Percentiles rank a stretch among this genome's conserved stretches.
phyloP scores from a whole-genome alignment of 768 basidiomycete species.

The Cystobasidium ongulense region DNA sequence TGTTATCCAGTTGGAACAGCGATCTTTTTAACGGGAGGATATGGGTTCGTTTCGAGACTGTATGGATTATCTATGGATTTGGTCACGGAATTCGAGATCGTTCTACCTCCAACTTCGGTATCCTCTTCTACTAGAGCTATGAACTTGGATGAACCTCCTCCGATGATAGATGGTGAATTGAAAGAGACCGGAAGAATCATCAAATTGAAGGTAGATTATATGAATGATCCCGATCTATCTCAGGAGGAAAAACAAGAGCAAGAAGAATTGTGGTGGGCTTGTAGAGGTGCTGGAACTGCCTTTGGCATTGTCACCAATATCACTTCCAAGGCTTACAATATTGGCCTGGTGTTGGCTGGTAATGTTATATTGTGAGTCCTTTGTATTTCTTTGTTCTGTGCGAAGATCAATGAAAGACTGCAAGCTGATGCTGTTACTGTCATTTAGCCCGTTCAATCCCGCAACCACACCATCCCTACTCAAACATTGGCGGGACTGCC shows the following conservation, averaged over 20 bases:
- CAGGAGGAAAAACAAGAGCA: slow-evolving; percentile 53
- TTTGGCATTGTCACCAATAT: slow-evolving; percentile 83
- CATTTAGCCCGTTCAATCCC: slow-evolving; percentile 67
- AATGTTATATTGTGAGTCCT: slow-evolving; percentile 74
- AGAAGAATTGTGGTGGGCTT: slow-evolving; percentile 76
- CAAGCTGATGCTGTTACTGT: not conserved
- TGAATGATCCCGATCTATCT: slow-evolving; percentile 38
- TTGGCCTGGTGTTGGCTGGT: slow-evolving; percentile 84
- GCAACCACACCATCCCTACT: slow-evolving; percentile 80
- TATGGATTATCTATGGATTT: slow-evolving; percentile 82
- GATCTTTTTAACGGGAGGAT: slow-evolving; percentile 57
- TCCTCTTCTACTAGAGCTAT: not conserved
- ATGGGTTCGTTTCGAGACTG: slow-evolving; percentile 75
- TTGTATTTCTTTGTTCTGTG: slow-evolving; percentile 34
- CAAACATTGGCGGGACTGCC: slow-evolving; percentile 83
- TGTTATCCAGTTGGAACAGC: slow-evolving; percentile 47
- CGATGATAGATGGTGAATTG: slow-evolving; percentile 44
- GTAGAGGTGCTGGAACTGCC: slow-evolving; percentile 72
- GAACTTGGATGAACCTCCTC: not conserved
- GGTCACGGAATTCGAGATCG: slow-evolving; percentile 83
- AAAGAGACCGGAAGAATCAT: slow-evolving; percentile 77
- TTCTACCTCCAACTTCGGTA: slow-evolving; percentile 42
- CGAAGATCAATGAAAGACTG: not conserved
- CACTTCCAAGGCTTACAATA: slow-evolving; percentile 76
- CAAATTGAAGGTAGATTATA: slow-evolving; percentile 58